phyloP scores from a whole-genome alignment of 2,329 filamentous ascomycete genomes.

The Akanthomyces dipterigenus region DNA sequence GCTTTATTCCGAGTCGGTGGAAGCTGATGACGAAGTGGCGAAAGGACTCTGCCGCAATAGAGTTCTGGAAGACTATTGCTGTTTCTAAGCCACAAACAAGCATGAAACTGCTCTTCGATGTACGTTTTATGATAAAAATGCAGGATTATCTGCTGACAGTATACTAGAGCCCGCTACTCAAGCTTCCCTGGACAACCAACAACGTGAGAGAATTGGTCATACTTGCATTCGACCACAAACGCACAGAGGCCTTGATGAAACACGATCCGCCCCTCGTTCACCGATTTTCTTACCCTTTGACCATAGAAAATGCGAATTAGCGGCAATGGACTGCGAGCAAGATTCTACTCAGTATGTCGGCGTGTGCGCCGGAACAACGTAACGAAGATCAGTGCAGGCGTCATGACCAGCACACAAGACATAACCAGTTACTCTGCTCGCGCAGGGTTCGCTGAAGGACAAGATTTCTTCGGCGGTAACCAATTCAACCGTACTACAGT shows the following conservation, averaged over 20 bases:
- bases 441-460: too few species aligned
- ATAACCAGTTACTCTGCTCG: too few species aligned
- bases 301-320: too few species aligned
- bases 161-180: neutral
- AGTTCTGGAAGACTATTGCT: neutral
- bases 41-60: neutral
- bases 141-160: neutral
- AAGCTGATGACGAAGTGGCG: neutral
- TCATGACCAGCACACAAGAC: too few species aligned
- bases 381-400: too few species aligned
- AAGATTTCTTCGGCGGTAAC: too few species aligned
- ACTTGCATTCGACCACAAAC: neutral
- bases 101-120: neutral
- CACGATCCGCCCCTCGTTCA: neutral
- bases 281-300: too few species aligned
- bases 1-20: neutral
- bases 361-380: too few species aligned
- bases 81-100: neutral
- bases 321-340: too few species aligned
- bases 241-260: neutral
- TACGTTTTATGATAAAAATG: neutral
- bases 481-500: too few species aligned
- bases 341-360: too few species aligned
- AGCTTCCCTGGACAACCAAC: neutral
- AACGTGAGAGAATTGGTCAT: neutral